Percentiles rank a stretch among this genome's conserved stretches.
Evolutionary conservation across 768 basidiomycete genomes (phyloP).

Genomic region (Chalciporus piperatus): DNA sequence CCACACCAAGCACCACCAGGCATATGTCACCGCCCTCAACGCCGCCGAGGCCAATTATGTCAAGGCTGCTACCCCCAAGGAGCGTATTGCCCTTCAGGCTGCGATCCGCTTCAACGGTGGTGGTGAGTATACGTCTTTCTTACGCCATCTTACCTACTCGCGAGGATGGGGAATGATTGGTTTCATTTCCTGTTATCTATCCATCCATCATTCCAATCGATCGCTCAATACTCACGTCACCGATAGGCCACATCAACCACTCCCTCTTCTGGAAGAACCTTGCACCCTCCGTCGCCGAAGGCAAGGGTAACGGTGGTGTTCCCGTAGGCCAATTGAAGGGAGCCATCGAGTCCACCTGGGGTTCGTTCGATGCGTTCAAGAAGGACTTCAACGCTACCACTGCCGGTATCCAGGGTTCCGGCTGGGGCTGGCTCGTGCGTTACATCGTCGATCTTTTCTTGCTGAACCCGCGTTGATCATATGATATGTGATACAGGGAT

Average conservation of each 20-base stretch:
- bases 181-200: too few species aligned
- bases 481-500: constrained; percentile 46
- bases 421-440: constrained; percentile 96
- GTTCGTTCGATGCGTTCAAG: constrained; percentile 67
- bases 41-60: constrained; percentile 79
- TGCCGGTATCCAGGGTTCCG: constrained; percentile 85
- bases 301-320: constrained; percentile 58
- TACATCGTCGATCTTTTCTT: neutral
- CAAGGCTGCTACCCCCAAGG: constrained; percentile 64
- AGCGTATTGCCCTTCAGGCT: constrained; percentile 83
- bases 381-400: constrained; percentile 84
- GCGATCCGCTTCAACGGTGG: constrained; percentile 97
- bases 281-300: constrained; percentile 51
- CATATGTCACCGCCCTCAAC: constrained; percentile 91
- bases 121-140: constrained; percentile 48
- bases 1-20: constrained; percentile 94
- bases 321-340: constrained; percentile 62
- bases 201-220: neutral
- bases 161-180: too few species aligned
- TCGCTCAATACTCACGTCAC: constrained; percentile 1
- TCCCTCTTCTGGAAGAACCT: constrained; percentile 97
- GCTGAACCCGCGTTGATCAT: neutral
- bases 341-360: constrained; percentile 63
- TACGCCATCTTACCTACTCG: neutral
- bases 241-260: constrained; percentile 84